phyloP scores from a whole-genome alignment of 2,329 filamentous ascomycete species.

The Arthrobotrys sphaeroides region DNA sequence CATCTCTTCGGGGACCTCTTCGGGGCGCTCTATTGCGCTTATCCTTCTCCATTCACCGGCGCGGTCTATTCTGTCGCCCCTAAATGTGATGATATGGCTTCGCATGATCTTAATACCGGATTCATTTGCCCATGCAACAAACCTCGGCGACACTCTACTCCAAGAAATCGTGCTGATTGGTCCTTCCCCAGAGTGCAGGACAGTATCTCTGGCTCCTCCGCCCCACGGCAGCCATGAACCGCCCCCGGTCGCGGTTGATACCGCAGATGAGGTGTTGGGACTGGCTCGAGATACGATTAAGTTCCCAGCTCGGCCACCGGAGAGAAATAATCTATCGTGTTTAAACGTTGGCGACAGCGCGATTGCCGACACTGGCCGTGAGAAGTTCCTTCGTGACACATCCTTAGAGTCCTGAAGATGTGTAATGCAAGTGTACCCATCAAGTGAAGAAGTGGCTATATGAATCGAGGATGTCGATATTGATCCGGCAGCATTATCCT shows the following conservation, averaged over 20 bases:
- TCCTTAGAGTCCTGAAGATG: slow-evolving; percentile 85
- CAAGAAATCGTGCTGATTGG: slow-evolving; percentile 91
- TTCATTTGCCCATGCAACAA: slow-evolving; percentile 94
- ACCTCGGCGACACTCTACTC: slow-evolving; percentile 85
- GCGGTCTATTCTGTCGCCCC: slow-evolving; percentile 55
- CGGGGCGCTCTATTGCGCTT: slow-evolving; percentile 87
- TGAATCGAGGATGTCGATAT: slow-evolving; percentile 66
- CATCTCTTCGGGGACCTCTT: slow-evolving; percentile 93
- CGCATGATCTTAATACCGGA: slow-evolving; percentile 98
- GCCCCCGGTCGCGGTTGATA: slow-evolving; percentile 79
- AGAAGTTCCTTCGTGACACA: slow-evolving; percentile 90
- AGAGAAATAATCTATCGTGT: slow-evolving; percentile 86
- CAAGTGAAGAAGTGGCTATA: slow-evolving; percentile 91
- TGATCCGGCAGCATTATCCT: slow-evolving; percentile 36
- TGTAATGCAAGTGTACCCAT: slow-evolving; percentile 92
- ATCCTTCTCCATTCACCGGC: slow-evolving; percentile 91
- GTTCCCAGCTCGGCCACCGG: slow-evolving; percentile 86
- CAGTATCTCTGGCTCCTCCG: slow-evolving; percentile 82
- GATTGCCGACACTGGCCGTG: slow-evolving; percentile 88
- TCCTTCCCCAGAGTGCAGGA: slow-evolving; percentile 91
- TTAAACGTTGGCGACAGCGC: slow-evolving; percentile 96
- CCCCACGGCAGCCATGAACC: slow-evolving; percentile 70
- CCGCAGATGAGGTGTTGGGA: slow-evolving; percentile 84
- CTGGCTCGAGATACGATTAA: slow-evolving; percentile 87
- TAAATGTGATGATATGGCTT: slow-evolving; percentile 67